Evolutionary conservation across 768 basidiomycete genomes (phyloP).

Genomic region (Trametes meyenii): DNA sequence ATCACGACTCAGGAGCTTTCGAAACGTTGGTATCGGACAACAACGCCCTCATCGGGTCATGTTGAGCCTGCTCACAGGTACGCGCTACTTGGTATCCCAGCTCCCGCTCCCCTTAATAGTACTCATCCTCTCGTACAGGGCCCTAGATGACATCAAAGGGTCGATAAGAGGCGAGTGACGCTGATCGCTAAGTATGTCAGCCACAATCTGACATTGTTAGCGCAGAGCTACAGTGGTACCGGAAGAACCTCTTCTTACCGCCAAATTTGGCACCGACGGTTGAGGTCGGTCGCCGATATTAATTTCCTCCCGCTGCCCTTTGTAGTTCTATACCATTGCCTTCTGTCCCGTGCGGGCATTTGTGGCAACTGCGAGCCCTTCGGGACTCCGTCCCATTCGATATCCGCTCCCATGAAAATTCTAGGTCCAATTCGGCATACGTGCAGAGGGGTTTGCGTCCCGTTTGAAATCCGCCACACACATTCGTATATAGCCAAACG

Average conservation of each 20-base stretch:
- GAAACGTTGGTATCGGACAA: conserved; percentile 68
- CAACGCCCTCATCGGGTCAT: not conserved
- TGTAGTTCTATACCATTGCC: not conserved
- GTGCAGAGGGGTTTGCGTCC: no score
- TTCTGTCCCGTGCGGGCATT: no score
- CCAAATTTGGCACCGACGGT: conserved; percentile 15
- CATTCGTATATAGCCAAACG: no score
- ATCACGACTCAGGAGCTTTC: conserved; percentile 59
- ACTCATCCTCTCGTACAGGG: conserved; percentile 46
- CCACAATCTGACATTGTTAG: not conserved
- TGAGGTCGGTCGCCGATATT: conserved; percentile 18
- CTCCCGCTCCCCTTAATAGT: not conserved
- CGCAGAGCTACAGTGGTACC: conserved; percentile 80
- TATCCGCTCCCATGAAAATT: no score
- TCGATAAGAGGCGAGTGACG: conserved; percentile 67
- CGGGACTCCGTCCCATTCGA: no score
- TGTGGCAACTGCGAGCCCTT: no score
- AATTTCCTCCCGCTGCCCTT: not conserved
- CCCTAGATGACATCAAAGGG: conserved; percentile 77
- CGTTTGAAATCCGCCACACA: no score
- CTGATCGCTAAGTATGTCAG: not conserved
- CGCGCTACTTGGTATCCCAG: conserved; percentile 9
- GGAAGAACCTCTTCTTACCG: conserved; percentile 63
- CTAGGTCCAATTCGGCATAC: no score
- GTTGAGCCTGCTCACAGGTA: conserved; percentile 60